Percentiles rank a stretch among this genome's conserved stretches.
Conservation (phyloP, 2,329 filamentous ascomycete genomes). For the Alternaria hordeiaustralica region DNA sequence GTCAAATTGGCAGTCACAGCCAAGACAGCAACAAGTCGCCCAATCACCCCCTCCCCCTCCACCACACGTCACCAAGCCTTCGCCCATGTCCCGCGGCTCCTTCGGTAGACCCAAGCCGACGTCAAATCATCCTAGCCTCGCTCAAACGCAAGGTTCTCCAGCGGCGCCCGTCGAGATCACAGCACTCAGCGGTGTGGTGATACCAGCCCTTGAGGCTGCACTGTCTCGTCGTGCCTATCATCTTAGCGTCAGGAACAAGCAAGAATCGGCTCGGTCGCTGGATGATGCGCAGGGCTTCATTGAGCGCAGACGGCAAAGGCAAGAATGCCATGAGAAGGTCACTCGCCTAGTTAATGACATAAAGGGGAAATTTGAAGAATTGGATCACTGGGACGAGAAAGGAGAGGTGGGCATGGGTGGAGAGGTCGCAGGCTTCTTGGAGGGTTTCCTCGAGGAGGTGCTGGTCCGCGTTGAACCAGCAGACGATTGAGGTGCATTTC, state of each 20-base stretch:
- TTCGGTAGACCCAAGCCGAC: conserved; percentile 39
- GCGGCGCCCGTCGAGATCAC: conserved; percentile 74
- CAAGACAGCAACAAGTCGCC: conserved; percentile 4
- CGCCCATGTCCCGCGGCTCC: conserved; percentile 35
- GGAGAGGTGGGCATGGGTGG: conserved; percentile 93
- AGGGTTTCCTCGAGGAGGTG: conserved; percentile 92
- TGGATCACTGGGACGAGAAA: conserved; percentile 85
- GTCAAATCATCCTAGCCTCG: conserved; percentile 22
- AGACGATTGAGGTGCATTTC: conserved; percentile 61
- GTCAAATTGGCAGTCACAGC: conserved; percentile 17
- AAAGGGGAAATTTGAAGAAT: conserved; percentile 82
- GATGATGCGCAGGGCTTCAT: conserved; percentile 61
- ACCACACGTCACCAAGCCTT: conserved; percentile 21
- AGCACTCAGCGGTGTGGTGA: conserved; percentile 86
- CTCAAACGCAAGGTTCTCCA: conserved; percentile 59
- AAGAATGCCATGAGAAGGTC: conserved; percentile 80
- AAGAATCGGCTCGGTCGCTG: conserved; percentile 54
- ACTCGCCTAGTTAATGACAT: conserved; percentile 82
- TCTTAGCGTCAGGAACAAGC: conserved; percentile 56
- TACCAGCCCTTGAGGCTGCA: conserved; percentile 90
- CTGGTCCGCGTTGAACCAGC: conserved; percentile 88
- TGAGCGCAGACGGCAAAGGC: conserved; percentile 43
- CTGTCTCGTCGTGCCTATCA: conserved; percentile 76
- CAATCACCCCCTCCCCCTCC: conserved; percentile 17
- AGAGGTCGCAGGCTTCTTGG: conserved; percentile 85